Evolutionary conservation across 768 basidiomycete species (phyloP), one percentile per base, ranked within the genome.

Genomic region (Macrolepiota albuminosa): DNA sequence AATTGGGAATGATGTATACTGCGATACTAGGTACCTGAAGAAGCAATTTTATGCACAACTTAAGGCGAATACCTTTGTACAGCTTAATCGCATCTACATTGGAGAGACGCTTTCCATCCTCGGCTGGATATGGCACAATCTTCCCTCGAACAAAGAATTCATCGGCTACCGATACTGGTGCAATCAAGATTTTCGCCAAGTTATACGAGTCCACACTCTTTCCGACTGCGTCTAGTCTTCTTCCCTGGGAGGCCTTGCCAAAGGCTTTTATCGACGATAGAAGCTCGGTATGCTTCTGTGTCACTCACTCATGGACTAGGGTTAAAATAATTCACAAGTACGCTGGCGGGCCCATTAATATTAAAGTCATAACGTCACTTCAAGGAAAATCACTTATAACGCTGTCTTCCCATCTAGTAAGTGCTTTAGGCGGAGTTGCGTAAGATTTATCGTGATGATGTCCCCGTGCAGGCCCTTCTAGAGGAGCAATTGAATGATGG

Each of bases 1-100:
- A 9, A 82, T 86, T 47, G 84, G 84, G 14, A 82, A 80, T 63
- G 84, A 86, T 64, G 73, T 86, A 3, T 85, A 84, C 69, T 83
- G 81, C 66, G 84, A 85, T 68, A 84, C 81, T 11, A 78, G 73
- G 77, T 71, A 57, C 21, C 21, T 54, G 24, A 24, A 47, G 24
- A 24, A 47, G 3, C n/a, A 5, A 21, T 13, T 37, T 26, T 14
- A n/a, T 54, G 33, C 21, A 34, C 36, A 29, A 31, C 34, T 45
- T 10, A 48, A 52, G 6, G 50, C 9, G 18, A 31, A 11, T 29
- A 9, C 31, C 13, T 40, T n/a, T 24, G n/a, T 39, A 24, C 55
- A 80, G 76, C 57, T 71, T 85, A 63, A 84, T 85, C 53, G 76
- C 75, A 13, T 67, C 76, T 24, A 75, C 72, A 3, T 76, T 86